Evolutionary conservation across 2,329 filamentous ascomycete genomes (phyloP).

Genomic region (Penicillium sp.): DNA sequence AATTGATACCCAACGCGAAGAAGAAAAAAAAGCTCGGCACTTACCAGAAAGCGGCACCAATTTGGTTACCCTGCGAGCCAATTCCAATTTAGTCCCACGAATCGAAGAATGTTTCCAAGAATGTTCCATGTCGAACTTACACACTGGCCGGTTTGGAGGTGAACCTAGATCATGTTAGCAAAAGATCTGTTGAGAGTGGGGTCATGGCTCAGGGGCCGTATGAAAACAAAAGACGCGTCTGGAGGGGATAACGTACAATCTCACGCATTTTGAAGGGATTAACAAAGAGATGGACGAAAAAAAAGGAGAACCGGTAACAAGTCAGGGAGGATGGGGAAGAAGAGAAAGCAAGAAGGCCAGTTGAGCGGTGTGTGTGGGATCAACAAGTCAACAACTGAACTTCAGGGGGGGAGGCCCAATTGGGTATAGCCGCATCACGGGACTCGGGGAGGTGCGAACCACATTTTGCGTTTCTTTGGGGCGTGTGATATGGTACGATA

Average conservation of each 20-base stretch:
- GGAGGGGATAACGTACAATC: slow-evolving; percentile 56
- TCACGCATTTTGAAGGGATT: slow-evolving; percentile 58
- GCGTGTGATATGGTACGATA: not conserved
- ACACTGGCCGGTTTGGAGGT: slow-evolving; percentile 99
- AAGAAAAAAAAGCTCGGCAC: slow-evolving; percentile 32
- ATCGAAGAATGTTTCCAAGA: slow-evolving; percentile 6
- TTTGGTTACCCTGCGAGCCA: slow-evolving; percentile 88
- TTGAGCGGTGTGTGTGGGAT: slow-evolving; percentile 38
- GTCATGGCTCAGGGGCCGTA: slow-evolving; percentile 32
- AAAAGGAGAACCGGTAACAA: slow-evolving; percentile 21
- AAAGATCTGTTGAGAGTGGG: slow-evolving; percentile 29
- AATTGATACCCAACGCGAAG: slow-evolving; percentile 16
- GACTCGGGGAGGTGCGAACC: slow-evolving; percentile 31
- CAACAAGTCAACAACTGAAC: slow-evolving; percentile 28
- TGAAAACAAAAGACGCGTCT: slow-evolving; percentile 38
- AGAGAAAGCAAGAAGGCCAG: slow-evolving; percentile 22
- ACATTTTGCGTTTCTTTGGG: slow-evolving; percentile 16
- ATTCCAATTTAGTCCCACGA: slow-evolving; percentile 27
- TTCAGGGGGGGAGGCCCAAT: slow-evolving; percentile 24
- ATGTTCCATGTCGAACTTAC: slow-evolving; percentile 56
- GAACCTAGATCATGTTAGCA: slow-evolving; percentile 67
- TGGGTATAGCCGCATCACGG: slow-evolving; percentile 30
- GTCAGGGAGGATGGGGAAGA: slow-evolving; percentile 25
- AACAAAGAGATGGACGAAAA: slow-evolving; percentile 11
- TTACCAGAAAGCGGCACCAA: slow-evolving; percentile 99